phyloP scores from a whole-genome alignment of 768 basidiomycete genomes.

The Serendipita vermifera region DNA sequence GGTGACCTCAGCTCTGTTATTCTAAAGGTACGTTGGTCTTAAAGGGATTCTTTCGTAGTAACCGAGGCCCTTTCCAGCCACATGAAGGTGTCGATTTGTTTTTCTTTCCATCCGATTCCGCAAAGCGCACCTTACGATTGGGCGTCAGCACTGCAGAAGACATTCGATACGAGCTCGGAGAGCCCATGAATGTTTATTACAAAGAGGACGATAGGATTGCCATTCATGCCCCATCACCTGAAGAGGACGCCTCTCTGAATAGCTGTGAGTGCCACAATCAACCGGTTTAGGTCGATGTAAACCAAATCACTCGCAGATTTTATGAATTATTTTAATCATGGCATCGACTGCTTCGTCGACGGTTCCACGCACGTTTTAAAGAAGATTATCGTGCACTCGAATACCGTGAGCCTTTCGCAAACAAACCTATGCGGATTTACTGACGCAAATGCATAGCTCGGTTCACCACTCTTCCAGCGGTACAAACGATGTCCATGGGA shows the following conservation, averaged over 20 bases:
- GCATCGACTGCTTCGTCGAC: conserved; percentile 74
- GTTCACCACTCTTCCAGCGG: conserved; percentile 76
- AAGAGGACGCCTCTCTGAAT: conserved; percentile 17
- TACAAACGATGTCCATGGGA: conserved; percentile 91
- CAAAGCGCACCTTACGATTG: conserved; percentile 44
- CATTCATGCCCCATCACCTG: conserved; percentile 46
- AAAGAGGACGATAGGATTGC: conserved; percentile 85
- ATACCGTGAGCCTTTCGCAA: conserved; percentile 66
- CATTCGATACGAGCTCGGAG: conserved; percentile 61
- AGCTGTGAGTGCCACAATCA: neutral
- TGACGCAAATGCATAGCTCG: too few relatives aligned
- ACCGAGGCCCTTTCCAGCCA: conserved; percentile 31
- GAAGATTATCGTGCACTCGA: conserved; percentile 81
- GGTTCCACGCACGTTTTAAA: conserved; percentile 55
- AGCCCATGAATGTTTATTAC: conserved; percentile 63
- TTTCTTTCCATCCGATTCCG: conserved; percentile 42
- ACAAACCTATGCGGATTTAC: too few relatives aligned
- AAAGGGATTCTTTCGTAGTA: neutral
- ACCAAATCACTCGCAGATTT: conserved; percentile 43
- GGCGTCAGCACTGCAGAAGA: conserved; percentile 76
- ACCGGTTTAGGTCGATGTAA: neutral
- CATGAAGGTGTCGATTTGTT: conserved; percentile 59
- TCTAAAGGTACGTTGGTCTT: conserved; percentile 38
- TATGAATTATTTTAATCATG: conserved; percentile 88
- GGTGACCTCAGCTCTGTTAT: conserved; percentile 58